Evolutionary conservation across 371 early-diverging fungal species (phyloP), one percentile per base, ranked within the genome.

Genomic region (Mortierella sp.): DNA sequence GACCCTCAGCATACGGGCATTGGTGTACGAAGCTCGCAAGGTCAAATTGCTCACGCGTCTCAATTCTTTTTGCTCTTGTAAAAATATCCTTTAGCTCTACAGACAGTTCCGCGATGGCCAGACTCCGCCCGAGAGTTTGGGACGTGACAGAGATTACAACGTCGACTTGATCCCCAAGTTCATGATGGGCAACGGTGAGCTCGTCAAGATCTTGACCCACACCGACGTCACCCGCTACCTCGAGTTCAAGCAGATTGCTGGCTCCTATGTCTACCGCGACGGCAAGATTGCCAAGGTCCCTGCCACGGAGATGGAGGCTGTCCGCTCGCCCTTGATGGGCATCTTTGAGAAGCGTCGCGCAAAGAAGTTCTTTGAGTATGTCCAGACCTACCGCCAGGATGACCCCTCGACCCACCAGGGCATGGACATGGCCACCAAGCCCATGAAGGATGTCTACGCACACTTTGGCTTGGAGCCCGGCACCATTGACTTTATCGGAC

Each of bases 81-180:
- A 37, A 37, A 37, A 37, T 37, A 37, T 9, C 48, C 18, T 4
- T 30, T 80, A 95, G 95, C 89, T 99, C 43, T 97, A 90, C 83
- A 81, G 87, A 72, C 96, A 95, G 83, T 97, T 94, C 89, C 91
- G 96, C 52, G 70, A 84, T 67, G 93, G 89, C 51, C 81, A 84
- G 53, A 82, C 84, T 48, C 88, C 93, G 25, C 90, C 95, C 9
- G 80, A 82, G 5, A 72, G 74, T 30, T 88, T 95, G 62, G 98
- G 98, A 29, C 87, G 90, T 51, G 96, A 97, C 83, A 93, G 96
- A 57, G 98, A 99, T 86, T 99, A 93, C 83, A 97, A 95, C 84
- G 92, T 99, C 50, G 99, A 99, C 82, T 84, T 99, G 79, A 97
- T 99, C 57, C 99, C 99, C 79, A 99, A 99, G 89, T 98, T 99